phyloP scores from a whole-genome alignment of 2,329 filamentous ascomycete genomes.

The Clarireedia monteithiana region DNA sequence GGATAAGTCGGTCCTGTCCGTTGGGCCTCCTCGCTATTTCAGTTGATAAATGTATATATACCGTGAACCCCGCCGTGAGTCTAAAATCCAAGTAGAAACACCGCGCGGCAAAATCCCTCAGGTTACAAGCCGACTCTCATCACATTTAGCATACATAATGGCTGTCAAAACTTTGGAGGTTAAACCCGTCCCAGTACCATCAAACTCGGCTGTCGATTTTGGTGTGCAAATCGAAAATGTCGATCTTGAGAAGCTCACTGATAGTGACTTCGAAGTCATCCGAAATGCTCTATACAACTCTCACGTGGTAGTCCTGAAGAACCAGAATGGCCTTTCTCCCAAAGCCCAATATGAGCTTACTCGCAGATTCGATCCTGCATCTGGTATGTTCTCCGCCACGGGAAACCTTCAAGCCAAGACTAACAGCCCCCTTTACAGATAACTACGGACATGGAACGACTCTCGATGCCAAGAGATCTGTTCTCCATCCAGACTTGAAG shows the following conservation, averaged over 20 bases:
- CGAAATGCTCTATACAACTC: slow-evolving; percentile 58
- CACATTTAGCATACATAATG: slow-evolving; percentile 13
- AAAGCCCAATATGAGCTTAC: slow-evolving; percentile 69
- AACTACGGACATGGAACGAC: slow-evolving; percentile 73
- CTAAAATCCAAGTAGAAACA: background rate
- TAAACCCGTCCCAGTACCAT: slow-evolving; percentile 17
- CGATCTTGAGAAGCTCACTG: slow-evolving; percentile 54
- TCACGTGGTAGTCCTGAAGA: slow-evolving; percentile 65
- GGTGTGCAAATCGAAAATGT: slow-evolving; percentile 51
- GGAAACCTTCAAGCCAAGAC: background rate
- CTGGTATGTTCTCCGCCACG: slow-evolving; percentile 25
- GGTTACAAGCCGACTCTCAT: background rate
- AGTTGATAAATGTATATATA: background rate
- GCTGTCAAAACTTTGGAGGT: slow-evolving; percentile 26
- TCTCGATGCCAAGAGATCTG: slow-evolving; percentile 53
- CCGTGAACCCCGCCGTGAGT: background rate
- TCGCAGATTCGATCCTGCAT: slow-evolving; percentile 61
- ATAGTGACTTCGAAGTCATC: slow-evolving; percentile 57
- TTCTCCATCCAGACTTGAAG: slow-evolving; percentile 70
- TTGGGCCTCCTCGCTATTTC: too few species aligned
- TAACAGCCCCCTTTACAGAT: slow-evolving; percentile 15
- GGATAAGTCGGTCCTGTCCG: too few species aligned
- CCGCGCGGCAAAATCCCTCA: background rate
- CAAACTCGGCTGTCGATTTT: slow-evolving; percentile 42
- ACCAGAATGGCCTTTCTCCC: slow-evolving; percentile 55